phyloP scores from a whole-genome alignment of 1,284 basidiomycete species.

The Termitomyces sp. region DNA sequence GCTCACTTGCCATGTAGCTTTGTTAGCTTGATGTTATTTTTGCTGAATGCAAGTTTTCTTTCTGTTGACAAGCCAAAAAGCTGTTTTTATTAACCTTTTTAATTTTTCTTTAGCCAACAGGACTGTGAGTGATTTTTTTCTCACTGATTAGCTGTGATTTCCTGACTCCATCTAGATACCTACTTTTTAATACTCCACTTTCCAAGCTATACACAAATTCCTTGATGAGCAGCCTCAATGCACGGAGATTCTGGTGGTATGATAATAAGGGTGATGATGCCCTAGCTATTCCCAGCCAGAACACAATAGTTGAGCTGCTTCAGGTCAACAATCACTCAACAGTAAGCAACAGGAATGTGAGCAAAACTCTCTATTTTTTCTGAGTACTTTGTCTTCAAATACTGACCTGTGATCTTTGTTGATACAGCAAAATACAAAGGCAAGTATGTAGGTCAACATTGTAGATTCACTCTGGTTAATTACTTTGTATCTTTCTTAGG shows the following conservation, averaged over 20 bases:
- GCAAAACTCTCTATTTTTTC: too few relatives aligned
- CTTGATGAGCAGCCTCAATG: slow-evolving; percentile 29
- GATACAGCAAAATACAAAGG: slow-evolving; percentile 3
- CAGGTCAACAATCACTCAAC: not conserved
- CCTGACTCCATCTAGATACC: slow-evolving; percentile 14
- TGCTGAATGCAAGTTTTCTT: slow-evolving; percentile 6
- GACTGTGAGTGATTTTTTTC: slow-evolving; percentile 14
- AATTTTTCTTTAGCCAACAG: slow-evolving; percentile 7
- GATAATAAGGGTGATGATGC: not conserved
- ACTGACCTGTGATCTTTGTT: not conserved
- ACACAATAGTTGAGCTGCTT: not conserved
- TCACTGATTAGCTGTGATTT: not conserved
- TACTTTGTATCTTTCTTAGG: not conserved
- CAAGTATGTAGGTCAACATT: not conserved
- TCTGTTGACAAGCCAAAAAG: not conserved
- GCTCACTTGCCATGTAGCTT: not conserved
- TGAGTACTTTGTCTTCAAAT: not conserved
- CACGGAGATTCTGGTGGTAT: slow-evolving; percentile 19
- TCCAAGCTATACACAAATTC: slow-evolving; percentile 31
- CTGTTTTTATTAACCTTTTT: not conserved
- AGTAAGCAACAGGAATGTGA: too few relatives aligned
- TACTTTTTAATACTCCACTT: slow-evolving; percentile 26
- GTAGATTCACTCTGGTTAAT: not conserved
- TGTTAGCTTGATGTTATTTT: slow-evolving; percentile 10
- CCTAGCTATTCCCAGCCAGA: not conserved